Evolutionary conservation across 805 yeast genomes (phyloP), one percentile per base, ranked within the genome.

Genomic region (Huiozyma naganishii): DNA sequence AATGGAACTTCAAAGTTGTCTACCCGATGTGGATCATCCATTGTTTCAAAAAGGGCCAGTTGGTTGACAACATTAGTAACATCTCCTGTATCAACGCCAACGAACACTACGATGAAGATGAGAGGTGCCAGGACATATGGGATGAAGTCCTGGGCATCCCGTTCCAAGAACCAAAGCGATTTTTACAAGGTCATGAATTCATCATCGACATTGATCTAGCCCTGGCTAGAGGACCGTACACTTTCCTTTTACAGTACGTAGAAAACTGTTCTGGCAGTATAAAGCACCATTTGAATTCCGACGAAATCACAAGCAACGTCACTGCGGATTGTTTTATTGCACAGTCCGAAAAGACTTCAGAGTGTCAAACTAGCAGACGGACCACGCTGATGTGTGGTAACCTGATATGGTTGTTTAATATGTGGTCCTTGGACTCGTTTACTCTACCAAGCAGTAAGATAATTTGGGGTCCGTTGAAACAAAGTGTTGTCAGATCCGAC

Each of bases 21-120:
- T 67, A 73, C 3, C 94, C 95, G 0, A 75, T 77, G 17, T 90
- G 95, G 96, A 62, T 89, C 10, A 79, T 80, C 41, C 83, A 76
- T 46, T 81, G 89, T 55, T 66, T 84, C 48, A 75, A 72, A 43
- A 57, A 70, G 34, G 69, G 77, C 28, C 58, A 68, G 39, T 69
- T 63, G 41, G 59, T 82, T 8, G 74, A 73, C 42, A 89, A 77
- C 42, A 46, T 56, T 0, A 8, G 11, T 9, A 9, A 30, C n/a
- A 9, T 30, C 11, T 9, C n/a, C 2, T 30, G 11, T 9, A 72
- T 73, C 1, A 12, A 41, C 36, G 9, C 46, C 43, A 6, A 38
- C 11, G 36, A 28, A 17, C 7, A 6, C n/a, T 29, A 28, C 41
- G 48, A 49, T 27, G 42, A 44, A 2, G 39, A 47, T 3, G 47